Percentiles rank a stretch among this genome's conserved stretches.
Evolutionary conservation across 2,329 filamentous ascomycete genomes (phyloP).

Genomic region (Tolypocladium nubicola): DNA sequence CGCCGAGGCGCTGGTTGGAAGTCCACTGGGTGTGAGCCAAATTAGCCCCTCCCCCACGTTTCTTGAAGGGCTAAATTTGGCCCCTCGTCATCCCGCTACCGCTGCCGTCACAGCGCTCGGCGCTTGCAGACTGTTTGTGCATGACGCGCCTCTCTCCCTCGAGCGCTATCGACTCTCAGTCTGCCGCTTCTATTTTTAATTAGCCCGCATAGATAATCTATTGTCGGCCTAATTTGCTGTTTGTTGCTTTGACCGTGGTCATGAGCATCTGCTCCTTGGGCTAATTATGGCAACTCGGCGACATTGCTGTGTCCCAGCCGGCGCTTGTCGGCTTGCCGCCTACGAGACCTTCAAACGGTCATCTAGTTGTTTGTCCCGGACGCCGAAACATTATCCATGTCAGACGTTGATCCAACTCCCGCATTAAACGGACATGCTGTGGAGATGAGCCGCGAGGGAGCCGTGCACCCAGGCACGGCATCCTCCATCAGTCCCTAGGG

Average conservation of each 20-base stretch:
- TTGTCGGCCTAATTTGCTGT: constrained; percentile 6
- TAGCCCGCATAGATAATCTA: constrained; percentile 12
- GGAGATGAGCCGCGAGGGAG: background rate
- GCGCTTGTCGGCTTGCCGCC: background rate
- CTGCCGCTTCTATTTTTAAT: constrained; percentile 23
- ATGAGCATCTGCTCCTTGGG: background rate
- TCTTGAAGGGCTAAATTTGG: constrained; percentile 9
- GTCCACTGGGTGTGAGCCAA: background rate
- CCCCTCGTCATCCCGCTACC: no score
- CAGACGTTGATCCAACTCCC: background rate
- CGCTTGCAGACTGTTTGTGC: background rate
- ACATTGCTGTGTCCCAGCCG: background rate
- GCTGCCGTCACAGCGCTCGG: background rate
- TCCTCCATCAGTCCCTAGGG: background rate
- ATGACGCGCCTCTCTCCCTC: background rate
- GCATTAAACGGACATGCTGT: background rate
- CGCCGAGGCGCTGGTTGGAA: background rate
- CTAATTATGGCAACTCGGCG: background rate
- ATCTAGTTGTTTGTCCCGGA: background rate
- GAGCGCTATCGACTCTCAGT: background rate
- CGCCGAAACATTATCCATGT: background rate
- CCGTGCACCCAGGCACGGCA: background rate
- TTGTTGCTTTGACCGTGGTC: background rate
- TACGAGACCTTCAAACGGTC: background rate
- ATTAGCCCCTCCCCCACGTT: constrained; percentile 6